These are phyloP conservation scores for Blastocystis sp. DNA, from an alignment of 352 stramenopile genomes.

Conservation along the genomic window DNA sequence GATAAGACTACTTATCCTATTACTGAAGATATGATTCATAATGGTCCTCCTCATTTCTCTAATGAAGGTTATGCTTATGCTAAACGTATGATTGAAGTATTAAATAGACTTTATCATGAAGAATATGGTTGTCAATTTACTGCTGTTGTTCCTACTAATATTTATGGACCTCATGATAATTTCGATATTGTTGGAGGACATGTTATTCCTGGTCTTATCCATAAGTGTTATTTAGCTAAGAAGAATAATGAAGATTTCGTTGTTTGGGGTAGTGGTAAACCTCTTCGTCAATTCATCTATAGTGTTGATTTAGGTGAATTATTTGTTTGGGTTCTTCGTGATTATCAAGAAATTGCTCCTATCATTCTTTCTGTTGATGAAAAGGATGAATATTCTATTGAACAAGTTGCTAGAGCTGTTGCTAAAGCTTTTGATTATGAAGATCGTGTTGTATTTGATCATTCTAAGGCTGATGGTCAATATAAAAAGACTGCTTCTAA, in stretches of 20 bases:
- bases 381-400: constrained; percentile 75
- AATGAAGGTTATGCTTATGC: constrained; percentile 83
- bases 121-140: constrained; percentile 89
- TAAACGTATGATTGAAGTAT: constrained; percentile 90
- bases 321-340: constrained; percentile 65
- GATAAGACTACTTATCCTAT: constrained; percentile 92
- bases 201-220: constrained; percentile 86
- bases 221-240: constrained; percentile 92
- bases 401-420: constrained; percentile 64
- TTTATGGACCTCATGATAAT: constrained; percentile 93
- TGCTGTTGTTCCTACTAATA: constrained; percentile 94
- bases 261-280: constrained; percentile 76
- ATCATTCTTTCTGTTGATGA: constrained; percentile 84
- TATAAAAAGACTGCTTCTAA: constrained; percentile 96
- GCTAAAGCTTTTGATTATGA: constrained; percentile 57
- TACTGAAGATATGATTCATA: constrained; percentile 85
- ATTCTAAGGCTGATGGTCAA: constrained; percentile 80
- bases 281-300: constrained; percentile 90
- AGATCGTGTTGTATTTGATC: constrained; percentile 62
- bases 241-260: constrained; percentile 59
- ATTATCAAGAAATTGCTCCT: constrained; percentile 65
- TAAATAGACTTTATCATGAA: constrained; percentile 61
- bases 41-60: constrained; percentile 55
- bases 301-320: constrained; percentile 76
- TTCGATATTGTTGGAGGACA: constrained; percentile 85